phyloP scores from a whole-genome alignment of 352 stramenopile genomes.

The Globisporangium nunn region DNA sequence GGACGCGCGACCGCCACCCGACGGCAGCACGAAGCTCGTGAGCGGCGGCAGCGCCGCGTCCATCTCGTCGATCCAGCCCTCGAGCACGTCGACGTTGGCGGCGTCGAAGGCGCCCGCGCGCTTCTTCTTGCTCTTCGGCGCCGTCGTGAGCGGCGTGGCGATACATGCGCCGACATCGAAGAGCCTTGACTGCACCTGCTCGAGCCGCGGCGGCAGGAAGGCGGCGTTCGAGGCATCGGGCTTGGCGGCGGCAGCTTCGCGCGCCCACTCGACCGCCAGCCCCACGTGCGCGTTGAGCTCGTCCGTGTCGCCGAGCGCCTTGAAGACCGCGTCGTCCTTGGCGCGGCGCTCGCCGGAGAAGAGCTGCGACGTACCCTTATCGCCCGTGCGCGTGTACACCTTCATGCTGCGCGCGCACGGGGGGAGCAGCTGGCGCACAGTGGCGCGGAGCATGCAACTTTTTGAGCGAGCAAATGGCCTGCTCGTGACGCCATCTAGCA shows the following conservation, averaged over 20 bases:
- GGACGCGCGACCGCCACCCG: constrained; percentile 62
- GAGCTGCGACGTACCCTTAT: constrained; percentile 89
- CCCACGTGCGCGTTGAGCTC: constrained; percentile 85
- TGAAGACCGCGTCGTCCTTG: constrained; percentile 86
- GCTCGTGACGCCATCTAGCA: too few relatives aligned
- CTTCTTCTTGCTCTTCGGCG: constrained; percentile 59
- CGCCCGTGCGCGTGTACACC: constrained; percentile 90
- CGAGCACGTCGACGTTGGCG: constrained; percentile 55
- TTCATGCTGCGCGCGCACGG: constrained; percentile 45
- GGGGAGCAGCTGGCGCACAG: not conserved
- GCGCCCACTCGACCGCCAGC: constrained; percentile 51
- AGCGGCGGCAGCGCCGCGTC: constrained; percentile 74
- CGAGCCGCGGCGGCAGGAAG: constrained; percentile 53
- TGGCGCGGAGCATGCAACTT: not conserved
- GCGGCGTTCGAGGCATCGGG: constrained; percentile 8
- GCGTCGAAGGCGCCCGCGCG: constrained; percentile 52
- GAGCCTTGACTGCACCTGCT: constrained; percentile 85
- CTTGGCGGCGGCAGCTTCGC: constrained; percentile 10
- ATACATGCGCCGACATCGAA: constrained; percentile 89
- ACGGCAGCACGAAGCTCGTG: constrained; percentile 85
- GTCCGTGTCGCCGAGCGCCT: constrained; percentile 87
- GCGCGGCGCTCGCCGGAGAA: constrained; percentile 85
- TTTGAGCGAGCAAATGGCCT: not conserved
- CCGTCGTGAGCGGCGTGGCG: constrained; percentile 70
- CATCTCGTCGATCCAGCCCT: constrained; percentile 88